Percentiles rank a stretch among this genome's conserved stretches.
These are phyloP conservation scores for Sicyos baderoa DNA, from an alignment of 306 rosid species.

Conservation along the genomic window DNA sequence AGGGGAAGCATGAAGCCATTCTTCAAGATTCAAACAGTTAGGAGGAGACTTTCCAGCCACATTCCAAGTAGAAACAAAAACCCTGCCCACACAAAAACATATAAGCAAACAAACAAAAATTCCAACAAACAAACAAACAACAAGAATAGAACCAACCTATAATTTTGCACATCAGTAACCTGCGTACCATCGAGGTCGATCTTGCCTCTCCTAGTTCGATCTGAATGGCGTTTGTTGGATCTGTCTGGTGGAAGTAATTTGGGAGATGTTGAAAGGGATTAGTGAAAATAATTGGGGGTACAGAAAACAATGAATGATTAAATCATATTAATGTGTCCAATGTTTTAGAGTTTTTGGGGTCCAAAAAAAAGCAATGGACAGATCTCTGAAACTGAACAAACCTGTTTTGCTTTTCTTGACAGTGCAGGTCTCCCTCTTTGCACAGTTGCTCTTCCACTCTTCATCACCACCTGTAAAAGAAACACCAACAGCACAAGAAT, in stretches of 20 bases:
- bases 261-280: constrained; percentile 5
- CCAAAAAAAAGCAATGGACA: constrained; percentile 38
- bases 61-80: constrained; percentile 93
- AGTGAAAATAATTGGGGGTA: constrained; percentile 1
- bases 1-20: constrained; percentile 95
- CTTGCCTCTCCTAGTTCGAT: constrained; percentile 57
- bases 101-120: constrained; percentile 14
- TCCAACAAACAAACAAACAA: neutral
- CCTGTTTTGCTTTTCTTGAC: constrained; percentile 91
- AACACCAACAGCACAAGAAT: constrained; percentile 35
- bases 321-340: constrained; percentile 3
- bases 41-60: constrained; percentile 98
- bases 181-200: constrained; percentile 56
- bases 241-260: constrained; percentile 50
- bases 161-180: constrained; percentile 60
- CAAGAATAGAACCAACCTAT: constrained; percentile 41
- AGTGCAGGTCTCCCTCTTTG: constrained; percentile 74
- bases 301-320: constrained; percentile 16
- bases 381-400: constrained; percentile 65
- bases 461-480: constrained; percentile 84
- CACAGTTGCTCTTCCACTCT: constrained; percentile 71
- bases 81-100: constrained; percentile 33
- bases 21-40: constrained; percentile 69
- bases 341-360: constrained; percentile 37
- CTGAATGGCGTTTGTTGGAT: constrained; percentile 55